Evolutionary conservation across 257 asterid species (phyloP), one percentile per base, ranked within the genome.

Genomic region (Phtheirospermum japonicum): DNA sequence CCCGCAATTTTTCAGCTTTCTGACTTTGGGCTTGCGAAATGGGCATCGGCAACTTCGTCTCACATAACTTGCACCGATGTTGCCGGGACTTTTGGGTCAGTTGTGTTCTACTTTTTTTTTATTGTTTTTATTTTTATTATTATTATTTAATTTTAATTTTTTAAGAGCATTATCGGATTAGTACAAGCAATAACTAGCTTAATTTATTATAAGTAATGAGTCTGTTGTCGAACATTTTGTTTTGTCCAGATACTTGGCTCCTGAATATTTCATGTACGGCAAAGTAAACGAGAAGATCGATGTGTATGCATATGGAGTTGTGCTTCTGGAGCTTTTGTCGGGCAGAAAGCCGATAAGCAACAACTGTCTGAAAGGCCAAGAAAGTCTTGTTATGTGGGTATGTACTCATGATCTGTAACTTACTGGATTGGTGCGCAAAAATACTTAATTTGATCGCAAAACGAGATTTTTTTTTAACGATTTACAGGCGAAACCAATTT

Each of bases 381-480:
- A 89, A 78, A 89, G 95, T 80, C 89, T 93, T 50, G 96, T 93
- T 78, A 83, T 89, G 93, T 93, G 99, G 99, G 99, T 93, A 80
- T 14, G 96, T 72, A 36, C 20, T 45, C 13, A 9, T n/a, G n/a
- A n/a, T 39, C 4, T 10, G 14, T 5, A 45, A n/a, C n/a, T 17
- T 26, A 67, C 17, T 67, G 7, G 7, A 51, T 51, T 32, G 6
- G 7, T 43, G 7, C 16, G 3, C 9, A 16, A 6, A 16, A n/a
- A 43, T 43, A 13, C 9, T 36, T 36, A 23, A 23, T 1, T 23
- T 23, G 28, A 23, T 23, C 3, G 28, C 28, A 36, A 36, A n/a
- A n/a, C n/a, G n/a, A n/a, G n/a, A 36, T 6, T 6, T 6, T 57
- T 33, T 8, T n/a, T 50, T 49, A 6, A 36, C 52, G 32, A 28